Evolutionary conservation across 192 early-diverging fungal genomes (phyloP).

Genomic region (Coemansia asiatica): DNA sequence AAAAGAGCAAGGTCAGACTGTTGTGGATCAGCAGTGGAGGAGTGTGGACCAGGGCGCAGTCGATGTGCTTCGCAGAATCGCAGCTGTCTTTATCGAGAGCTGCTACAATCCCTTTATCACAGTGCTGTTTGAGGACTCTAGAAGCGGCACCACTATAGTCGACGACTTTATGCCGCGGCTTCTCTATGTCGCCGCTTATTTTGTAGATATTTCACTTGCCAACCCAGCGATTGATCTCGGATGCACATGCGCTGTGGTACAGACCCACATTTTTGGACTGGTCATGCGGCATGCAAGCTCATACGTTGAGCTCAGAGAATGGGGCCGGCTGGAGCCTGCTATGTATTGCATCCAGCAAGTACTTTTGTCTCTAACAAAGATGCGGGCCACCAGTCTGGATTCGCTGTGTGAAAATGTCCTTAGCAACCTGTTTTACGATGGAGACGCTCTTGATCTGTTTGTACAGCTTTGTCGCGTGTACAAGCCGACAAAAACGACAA

Average conservation of each 20-base stretch:
- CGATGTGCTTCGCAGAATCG: slow-evolving; percentile 33
- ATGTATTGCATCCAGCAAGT: slow-evolving; percentile 54
- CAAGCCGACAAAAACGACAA: slow-evolving; percentile 31
- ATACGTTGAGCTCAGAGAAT: slow-evolving; percentile 40
- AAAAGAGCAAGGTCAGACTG: slow-evolving; percentile 4
- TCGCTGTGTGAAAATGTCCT: slow-evolving; percentile 38
- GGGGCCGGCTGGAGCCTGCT: slow-evolving; percentile 32
- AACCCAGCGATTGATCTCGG: slow-evolving; percentile 48
- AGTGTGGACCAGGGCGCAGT: slow-evolving; percentile 23
- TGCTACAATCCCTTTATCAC: slow-evolving; percentile 48
- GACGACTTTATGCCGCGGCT: slow-evolving; percentile 26
- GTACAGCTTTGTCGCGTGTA: slow-evolving; percentile 41
- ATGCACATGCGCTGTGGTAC: slow-evolving; percentile 33
- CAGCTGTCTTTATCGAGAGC: slow-evolving; percentile 43
- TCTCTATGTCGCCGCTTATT: slow-evolving; percentile 46
- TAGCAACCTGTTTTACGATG: slow-evolving; percentile 54
- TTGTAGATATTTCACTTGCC: slow-evolving; percentile 49
- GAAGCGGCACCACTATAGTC: slow-evolving; percentile 16
- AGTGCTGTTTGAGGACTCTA: slow-evolving; percentile 42
- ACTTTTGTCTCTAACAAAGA: slow-evolving; percentile 30
- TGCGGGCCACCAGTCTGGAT: slow-evolving; percentile 44
- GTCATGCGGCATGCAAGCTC: slow-evolving; percentile 41
- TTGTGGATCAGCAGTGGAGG: slow-evolving; percentile 40
- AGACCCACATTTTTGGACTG: slow-evolving; percentile 39
- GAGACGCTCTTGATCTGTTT: slow-evolving; percentile 50